phyloP scores from a whole-genome alignment of 2,329 filamentous ascomycete species.

The Fusarium continuum region DNA sequence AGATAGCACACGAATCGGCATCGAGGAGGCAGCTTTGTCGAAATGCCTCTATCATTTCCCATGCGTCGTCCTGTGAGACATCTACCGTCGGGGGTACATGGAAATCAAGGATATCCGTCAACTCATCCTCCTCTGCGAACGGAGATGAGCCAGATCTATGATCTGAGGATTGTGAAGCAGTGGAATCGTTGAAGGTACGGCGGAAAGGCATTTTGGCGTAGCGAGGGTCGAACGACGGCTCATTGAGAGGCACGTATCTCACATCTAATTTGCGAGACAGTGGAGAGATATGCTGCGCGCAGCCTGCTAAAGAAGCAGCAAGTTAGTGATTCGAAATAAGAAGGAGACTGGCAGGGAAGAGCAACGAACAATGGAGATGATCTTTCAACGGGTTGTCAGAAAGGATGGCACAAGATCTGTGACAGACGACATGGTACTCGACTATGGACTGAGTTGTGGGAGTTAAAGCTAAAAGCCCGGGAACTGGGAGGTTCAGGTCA shows the following conservation, averaged over 20 bases:
- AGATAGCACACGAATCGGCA: conserved; percentile 19
- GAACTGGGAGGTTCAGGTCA: no score
- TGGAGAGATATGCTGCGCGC: neutral
- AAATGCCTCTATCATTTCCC: neutral
- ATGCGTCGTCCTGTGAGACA: neutral
- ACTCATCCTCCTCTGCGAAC: neutral
- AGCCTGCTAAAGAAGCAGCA: neutral
- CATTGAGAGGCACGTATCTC: conserved; percentile 12
- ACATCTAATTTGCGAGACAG: neutral
- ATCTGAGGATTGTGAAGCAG: neutral
- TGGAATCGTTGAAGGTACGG: neutral
- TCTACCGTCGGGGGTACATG: conserved; percentile 7
- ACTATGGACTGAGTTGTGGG: no score
- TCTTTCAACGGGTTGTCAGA: neutral
- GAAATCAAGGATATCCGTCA: conserved; percentile 1
- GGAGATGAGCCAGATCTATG: conserved; percentile 7
- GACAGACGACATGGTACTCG: conserved; percentile 6
- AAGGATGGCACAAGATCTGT: neutral
- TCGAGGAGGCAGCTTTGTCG: neutral
- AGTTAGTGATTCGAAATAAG: neutral
- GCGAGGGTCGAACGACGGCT: neutral
- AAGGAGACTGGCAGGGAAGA: rapidly evolving
- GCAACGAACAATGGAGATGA: neutral
- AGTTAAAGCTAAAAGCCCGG: neutral
- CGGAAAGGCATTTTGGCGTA: neutral